Base-by-base conservation (phyloP, 176 grass and related monocot genomes). In the Carex parvula region DNA sequence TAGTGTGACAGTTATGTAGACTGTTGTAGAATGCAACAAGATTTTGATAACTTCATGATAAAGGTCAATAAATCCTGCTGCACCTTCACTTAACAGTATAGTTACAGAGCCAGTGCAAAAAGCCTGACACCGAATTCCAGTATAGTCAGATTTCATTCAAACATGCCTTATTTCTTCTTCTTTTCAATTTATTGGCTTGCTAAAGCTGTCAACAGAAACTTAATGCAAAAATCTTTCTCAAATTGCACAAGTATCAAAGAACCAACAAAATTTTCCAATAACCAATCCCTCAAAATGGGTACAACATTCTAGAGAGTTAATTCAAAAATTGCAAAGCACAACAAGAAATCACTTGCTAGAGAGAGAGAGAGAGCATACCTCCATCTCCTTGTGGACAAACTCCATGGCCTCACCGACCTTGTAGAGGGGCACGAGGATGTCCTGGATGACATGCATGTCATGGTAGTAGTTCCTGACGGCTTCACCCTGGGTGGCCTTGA, bases 361-460 rank as follows among this genome's bases (percentile, higher is more conserved):
- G 9, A 60, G 71, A n/a, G 18, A 69, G 13, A 42, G 29, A 14
- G 82, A 37, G 70, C 15, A 0, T 87, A 95, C 96, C 97, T 99
- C 97, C 90, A 99, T 94, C 83, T 95, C 97, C 6, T 3, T 79
- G 54, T 99, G 90, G 46, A 92, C 90, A 8, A 87, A 99, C 81
- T 99, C 97, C 1, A 96, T 93, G 3, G 91, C 93, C 33, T 99
- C 97, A 11, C 91, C 93, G 30, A 94, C 97, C 79, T 99, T 96
- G 93, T 99, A 92, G 48, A 99, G 74, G 3, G 97, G 97, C 76
- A 95, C 91, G 18, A 96, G 81, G 77, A 99, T 88, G 72, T 96
- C 97, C 79, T 99, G 97, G 76, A 99, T 99, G 26, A 99, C 97
- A 79, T 99, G 97, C 76, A 87, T 89, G n/a, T 99, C 93, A 57